Conservation (phyloP, 192 early-diverging fungal genomes). For the Backusella sp. region DNA sequence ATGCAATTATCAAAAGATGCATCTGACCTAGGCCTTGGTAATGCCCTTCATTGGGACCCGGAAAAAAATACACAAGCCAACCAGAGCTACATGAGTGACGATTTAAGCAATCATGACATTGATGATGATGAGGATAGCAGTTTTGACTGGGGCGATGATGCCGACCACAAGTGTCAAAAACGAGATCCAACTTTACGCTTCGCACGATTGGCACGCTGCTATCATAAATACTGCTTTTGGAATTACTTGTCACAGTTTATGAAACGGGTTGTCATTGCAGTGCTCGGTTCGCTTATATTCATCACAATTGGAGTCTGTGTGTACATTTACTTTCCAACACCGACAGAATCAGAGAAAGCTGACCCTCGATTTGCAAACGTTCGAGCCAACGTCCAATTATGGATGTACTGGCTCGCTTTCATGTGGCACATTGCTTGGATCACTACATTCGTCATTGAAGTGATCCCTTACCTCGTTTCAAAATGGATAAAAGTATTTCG, state of each 20-base stretch:
- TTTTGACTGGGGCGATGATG: constrained; percentile 33
- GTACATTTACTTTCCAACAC: constrained; percentile 20
- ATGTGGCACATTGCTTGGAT: constrained; percentile 36
- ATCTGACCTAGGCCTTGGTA: background rate
- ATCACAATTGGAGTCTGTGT: constrained; percentile 17
- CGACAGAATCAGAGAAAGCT: constrained; percentile 7
- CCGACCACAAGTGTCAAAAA: constrained; percentile 13
- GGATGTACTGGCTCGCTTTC: constrained; percentile 35
- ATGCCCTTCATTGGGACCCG: background rate
- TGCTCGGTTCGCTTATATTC: constrained; percentile 21
- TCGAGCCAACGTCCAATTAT: constrained; percentile 26
- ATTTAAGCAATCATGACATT: background rate
- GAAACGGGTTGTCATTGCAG: constrained; percentile 24
- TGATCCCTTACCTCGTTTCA: constrained; percentile 20
- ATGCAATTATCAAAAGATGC: background rate
- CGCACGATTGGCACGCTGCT: constrained; percentile 5
- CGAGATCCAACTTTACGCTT: background rate
- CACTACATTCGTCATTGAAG: constrained; percentile 29
- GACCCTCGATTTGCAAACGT: constrained; percentile 14
- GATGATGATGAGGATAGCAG: constrained; percentile 21
- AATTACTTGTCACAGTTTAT: constrained; percentile 28
- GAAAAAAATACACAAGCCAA: background rate
- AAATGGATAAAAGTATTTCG: constrained; percentile 23
- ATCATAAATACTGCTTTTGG: constrained; percentile 24
- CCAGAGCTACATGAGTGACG: background rate